Conservation (phyloP, 306 rosid species). For the Malus orientalis region DNA sequence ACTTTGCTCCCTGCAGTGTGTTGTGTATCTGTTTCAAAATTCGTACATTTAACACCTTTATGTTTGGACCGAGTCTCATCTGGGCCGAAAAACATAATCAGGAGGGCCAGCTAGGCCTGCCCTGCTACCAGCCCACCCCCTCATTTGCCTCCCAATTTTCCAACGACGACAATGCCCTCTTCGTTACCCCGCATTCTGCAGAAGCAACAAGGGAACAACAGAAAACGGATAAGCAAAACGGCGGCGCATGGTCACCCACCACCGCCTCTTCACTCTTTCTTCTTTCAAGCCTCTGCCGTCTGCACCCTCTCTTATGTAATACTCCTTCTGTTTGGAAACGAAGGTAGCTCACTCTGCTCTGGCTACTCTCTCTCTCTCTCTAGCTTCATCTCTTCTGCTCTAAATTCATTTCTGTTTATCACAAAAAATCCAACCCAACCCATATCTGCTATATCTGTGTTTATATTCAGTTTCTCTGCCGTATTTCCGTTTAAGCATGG, state of each 20-base stretch:
- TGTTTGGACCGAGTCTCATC: not conserved
- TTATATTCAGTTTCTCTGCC: not conserved
- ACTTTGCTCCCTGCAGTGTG: too few species aligned
- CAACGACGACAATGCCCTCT: too few species aligned
- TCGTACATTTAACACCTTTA: too few species aligned
- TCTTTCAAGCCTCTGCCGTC: not conserved
- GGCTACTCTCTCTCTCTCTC: constrained; percentile 8
- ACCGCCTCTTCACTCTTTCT: not conserved
- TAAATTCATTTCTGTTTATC: not conserved
- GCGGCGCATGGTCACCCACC: constrained; percentile 13
- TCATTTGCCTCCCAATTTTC: not conserved
- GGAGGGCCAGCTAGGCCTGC: not conserved
- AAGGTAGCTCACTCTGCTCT: not conserved
- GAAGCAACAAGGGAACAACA: constrained; percentile 1
- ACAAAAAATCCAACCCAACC: not conserved
- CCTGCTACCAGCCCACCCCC: not conserved
- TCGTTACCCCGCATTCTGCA: not conserved
- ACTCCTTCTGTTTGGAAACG: not conserved
- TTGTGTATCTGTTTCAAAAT: too few species aligned
- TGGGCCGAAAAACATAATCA: not conserved
- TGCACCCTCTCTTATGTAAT: not conserved
- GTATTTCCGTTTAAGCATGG: not conserved
- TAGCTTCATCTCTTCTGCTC: not conserved
- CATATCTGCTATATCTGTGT: not conserved
- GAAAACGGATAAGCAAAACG: constrained; percentile 20